These are phyloP conservation scores for Scedosporium aurantiacum DNA, from an alignment of 2,329 filamentous ascomycete genomes.

Conservation along the genomic window DNA sequence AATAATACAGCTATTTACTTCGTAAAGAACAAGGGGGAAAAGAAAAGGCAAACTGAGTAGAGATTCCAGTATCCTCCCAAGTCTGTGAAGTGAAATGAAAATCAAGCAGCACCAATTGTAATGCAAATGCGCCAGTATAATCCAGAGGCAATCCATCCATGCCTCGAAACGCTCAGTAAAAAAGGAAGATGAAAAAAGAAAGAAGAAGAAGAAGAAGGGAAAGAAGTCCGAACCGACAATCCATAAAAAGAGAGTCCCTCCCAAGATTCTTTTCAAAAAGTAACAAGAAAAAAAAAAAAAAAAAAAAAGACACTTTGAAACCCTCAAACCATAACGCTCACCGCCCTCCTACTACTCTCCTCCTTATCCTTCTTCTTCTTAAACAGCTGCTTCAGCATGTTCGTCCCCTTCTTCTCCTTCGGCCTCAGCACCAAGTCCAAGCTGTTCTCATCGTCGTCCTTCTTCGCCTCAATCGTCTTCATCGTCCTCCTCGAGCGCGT, in stretches of 20 bases:
- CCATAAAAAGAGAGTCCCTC: background rate
- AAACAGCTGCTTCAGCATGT: constrained; percentile 48
- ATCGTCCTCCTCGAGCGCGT: constrained; percentile 24
- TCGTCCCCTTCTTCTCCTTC: constrained; percentile 35
- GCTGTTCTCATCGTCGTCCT: constrained; percentile 21
- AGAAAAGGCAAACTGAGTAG: background rate
- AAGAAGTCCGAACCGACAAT: background rate
- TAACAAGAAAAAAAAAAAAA: constrained; percentile 2
- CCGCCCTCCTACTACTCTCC: background rate
- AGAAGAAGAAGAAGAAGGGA: background rate
- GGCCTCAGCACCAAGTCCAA: constrained; percentile 31
- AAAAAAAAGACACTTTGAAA: background rate
- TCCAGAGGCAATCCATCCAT: too few relatives aligned
- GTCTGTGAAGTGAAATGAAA: background rate
- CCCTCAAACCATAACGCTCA: constrained; percentile 8
- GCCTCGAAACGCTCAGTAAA: background rate
- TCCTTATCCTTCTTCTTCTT: constrained; percentile 40
- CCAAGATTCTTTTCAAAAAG: background rate
- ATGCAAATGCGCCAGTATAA: too few relatives aligned
- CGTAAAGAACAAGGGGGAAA: background rate
- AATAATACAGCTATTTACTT: background rate
- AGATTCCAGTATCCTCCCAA: background rate
- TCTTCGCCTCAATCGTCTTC: constrained; percentile 18
- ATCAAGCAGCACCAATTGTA: too few relatives aligned
- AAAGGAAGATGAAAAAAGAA: background rate